Evolutionary conservation across 2,329 filamentous ascomycete genomes (phyloP).

Genomic region (Colletotrichum camelliae): DNA sequence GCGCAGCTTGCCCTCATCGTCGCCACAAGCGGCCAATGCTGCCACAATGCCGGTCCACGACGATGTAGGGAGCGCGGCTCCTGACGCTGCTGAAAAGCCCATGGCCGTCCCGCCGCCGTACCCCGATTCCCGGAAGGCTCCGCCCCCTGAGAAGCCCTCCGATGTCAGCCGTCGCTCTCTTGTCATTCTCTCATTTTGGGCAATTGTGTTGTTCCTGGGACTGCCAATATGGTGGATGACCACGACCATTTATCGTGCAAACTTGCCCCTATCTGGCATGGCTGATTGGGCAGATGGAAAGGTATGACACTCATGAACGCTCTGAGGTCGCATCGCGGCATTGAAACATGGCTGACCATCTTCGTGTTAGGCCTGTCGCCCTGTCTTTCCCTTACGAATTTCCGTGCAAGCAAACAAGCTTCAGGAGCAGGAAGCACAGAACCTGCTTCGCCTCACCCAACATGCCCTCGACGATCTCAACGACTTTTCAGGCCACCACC

Average conservation of each 20-base stretch:
- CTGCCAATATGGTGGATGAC: slow-evolving; percentile 96
- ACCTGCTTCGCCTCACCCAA: slow-evolving; percentile 81
- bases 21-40: slow-evolving; percentile 2
- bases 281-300: slow-evolving; percentile 89
- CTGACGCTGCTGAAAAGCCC: not conserved
- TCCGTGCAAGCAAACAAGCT: slow-evolving; percentile 74
- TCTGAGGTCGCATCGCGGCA: not conserved
- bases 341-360: not conserved
- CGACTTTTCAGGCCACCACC: slow-evolving; percentile 83
- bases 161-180: slow-evolving; percentile 72
- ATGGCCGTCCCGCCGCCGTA: not conserved
- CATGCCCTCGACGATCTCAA: slow-evolving; percentile 86
- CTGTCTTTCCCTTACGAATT: slow-evolving; percentile 86
- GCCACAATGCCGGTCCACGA: slow-evolving; percentile 2
- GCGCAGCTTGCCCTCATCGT: not conserved
- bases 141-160: slow-evolving; percentile 79
- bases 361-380: slow-evolving; percentile 74
- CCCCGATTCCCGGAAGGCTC: slow-evolving; percentile 44
- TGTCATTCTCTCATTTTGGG: slow-evolving; percentile 90
- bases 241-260: slow-evolving; percentile 88
- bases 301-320: slow-evolving; percentile 51
- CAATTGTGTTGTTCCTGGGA: slow-evolving; percentile 81
- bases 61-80: not conserved
- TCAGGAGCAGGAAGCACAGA: slow-evolving; percentile 70
- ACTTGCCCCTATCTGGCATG: slow-evolving; percentile 85